Evolutionary conservation across 805 yeast genomes (phyloP).

Genomic region (Candida nemodendra): DNA sequence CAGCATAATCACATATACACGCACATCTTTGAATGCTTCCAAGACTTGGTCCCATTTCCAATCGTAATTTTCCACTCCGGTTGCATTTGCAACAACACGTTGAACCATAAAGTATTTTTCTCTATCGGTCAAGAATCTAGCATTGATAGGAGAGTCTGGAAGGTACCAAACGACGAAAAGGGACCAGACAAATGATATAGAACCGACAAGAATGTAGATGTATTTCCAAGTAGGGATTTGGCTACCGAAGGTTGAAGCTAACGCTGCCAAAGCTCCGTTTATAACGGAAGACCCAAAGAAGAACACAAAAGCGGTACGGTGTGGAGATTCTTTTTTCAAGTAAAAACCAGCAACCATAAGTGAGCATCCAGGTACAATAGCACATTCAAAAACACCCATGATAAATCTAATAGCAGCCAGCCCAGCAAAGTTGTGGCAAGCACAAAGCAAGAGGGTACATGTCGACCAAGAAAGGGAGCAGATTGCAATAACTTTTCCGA

Average conservation of each 20-base stretch:
- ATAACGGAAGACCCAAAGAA: constrained; percentile 39
- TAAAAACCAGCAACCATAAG: constrained; percentile 55
- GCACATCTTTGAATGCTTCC: constrained; percentile 42
- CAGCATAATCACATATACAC: constrained; percentile 41
- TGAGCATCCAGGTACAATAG: constrained; percentile 53
- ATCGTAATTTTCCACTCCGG: constrained; percentile 36
- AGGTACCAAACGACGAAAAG: constrained; percentile 36
- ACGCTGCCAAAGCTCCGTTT: constrained; percentile 28
- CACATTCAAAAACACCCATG: constrained; percentile 50
- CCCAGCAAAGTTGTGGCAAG: constrained; percentile 43
- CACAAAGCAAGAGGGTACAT: constrained; percentile 42
- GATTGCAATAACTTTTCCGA: constrained; percentile 36
- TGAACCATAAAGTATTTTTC: constrained; percentile 50
- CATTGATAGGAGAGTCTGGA: constrained; percentile 53
- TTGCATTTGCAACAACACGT: constrained; percentile 39
- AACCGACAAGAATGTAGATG: constrained; percentile 53
- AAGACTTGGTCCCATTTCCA: constrained; percentile 44
- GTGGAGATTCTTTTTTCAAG: constrained; percentile 42
- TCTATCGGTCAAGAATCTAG: constrained; percentile 41
- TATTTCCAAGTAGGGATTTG: constrained; percentile 46
- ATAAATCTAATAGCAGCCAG: constrained; percentile 44
- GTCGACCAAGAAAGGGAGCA: constrained; percentile 43
- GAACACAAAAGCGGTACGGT: constrained; percentile 44
- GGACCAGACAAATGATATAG: constrained; percentile 42
- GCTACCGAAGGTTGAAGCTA: constrained; percentile 26